Conservation (phyloP, 2,329 filamentous ascomycete species). For the Talaromyces sp. region DNA sequence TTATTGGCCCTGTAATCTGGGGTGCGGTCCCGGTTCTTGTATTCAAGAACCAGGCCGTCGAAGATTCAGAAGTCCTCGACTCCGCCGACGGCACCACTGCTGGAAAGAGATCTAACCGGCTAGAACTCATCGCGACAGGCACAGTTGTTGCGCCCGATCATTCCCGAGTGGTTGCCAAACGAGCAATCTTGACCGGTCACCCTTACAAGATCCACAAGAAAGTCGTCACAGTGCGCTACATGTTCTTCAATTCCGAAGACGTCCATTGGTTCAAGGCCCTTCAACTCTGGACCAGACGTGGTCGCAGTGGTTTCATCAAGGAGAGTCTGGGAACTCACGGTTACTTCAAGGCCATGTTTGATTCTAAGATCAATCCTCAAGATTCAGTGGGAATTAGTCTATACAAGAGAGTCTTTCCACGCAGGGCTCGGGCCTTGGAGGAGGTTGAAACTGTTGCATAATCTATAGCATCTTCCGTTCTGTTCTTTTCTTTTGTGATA, state of each 20-base stretch:
- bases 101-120: slow-evolving; percentile 35
- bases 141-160: slow-evolving; percentile 76
- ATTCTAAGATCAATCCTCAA: slow-evolving; percentile 91
- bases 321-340: slow-evolving; percentile 93
- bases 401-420: slow-evolving; percentile 82
- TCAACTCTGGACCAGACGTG: slow-evolving; percentile 88
- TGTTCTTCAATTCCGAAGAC: slow-evolving; percentile 98
- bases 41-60: slow-evolving; percentile 59
- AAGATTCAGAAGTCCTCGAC: slow-evolving; percentile 42
- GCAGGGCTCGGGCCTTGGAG: slow-evolving; percentile 56
- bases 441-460: slow-evolving; percentile 21
- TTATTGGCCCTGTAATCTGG: slow-evolving; percentile 89
- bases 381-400: slow-evolving; percentile 88
- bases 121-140: slow-evolving; percentile 79
- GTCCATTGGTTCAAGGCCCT: slow-evolving; percentile 97
- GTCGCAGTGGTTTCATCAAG: slow-evolving; percentile 86
- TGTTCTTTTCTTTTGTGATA: neutral
- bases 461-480: neutral
- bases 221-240: slow-evolving; percentile 94
- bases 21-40: slow-evolving; percentile 86
- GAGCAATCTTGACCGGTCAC: slow-evolving; percentile 89
- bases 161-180: slow-evolving; percentile 81
- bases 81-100: slow-evolving; percentile 43
- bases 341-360: slow-evolving; percentile 99
- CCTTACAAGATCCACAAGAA: slow-evolving; percentile 99